These are phyloP conservation scores for Centrapalus pauciflorus DNA, from an alignment of 129 eudicot species.

Conservation along the genomic window DNA sequence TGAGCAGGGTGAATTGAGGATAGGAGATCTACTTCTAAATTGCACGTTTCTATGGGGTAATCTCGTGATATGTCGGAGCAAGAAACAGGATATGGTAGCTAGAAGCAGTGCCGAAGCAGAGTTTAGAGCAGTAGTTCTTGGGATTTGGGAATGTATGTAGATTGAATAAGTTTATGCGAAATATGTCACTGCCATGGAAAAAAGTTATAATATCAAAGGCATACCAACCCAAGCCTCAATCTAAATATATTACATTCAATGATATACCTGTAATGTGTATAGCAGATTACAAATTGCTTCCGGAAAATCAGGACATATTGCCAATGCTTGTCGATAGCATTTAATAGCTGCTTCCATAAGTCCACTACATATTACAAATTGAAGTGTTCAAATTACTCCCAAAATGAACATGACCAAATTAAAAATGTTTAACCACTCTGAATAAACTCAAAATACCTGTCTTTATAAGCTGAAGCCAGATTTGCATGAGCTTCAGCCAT, in stretches of 20 bases:
- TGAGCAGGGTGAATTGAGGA: neutral
- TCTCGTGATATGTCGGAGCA: neutral
- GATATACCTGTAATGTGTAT: conserved; percentile 82
- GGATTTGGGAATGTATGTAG: neutral
- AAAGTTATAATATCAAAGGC: neutral
- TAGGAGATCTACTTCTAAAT: neutral
- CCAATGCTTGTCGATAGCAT: conserved; percentile 84
- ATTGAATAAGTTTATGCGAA: no score
- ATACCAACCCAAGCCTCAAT: neutral
- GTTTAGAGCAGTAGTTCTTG: neutral
- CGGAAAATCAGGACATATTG: conserved; percentile 80
- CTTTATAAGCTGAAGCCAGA: conserved; percentile 73
- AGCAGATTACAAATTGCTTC: conserved; percentile 97
- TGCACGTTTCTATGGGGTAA: neutral
- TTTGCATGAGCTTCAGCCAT: conserved; percentile 88
- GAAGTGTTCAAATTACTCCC: neutral
- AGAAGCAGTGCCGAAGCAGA: no score
- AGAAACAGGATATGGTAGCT: neutral
- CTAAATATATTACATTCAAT: neutral
- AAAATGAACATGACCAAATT: neutral
- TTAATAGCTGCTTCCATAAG: conserved; percentile 86
- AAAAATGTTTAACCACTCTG: neutral
- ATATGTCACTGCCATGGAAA: neutral
- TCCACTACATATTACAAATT: conserved; percentile 44
- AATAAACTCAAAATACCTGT: conserved; percentile 34